A percentile compares a stretch with the other conserved stretches of the same genome.
phyloP scores from a whole-genome alignment of 768 basidiomycete species.

The Pisolithus sp. region DNA sequence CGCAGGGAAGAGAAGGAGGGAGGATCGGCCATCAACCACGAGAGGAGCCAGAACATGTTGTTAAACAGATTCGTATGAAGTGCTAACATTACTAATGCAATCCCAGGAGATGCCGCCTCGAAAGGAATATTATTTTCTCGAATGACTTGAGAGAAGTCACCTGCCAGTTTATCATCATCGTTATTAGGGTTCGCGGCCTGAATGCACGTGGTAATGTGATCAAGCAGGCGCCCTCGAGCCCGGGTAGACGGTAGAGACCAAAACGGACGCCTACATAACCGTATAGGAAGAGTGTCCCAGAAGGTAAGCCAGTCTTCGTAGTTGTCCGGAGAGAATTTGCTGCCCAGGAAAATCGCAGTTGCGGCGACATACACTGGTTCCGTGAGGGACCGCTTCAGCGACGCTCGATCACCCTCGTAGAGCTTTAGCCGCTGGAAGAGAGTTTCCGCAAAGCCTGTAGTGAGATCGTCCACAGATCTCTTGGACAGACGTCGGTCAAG shows the following conservation, averaged over 20 bases:
- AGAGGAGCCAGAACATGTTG: constrained; percentile 16
- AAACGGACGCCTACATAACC: constrained; percentile 11
- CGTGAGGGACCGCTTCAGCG: constrained; percentile 12
- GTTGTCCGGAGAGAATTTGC: constrained; percentile 13
- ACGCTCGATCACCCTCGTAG: not conserved
- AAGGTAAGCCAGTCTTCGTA: constrained; percentile 17
- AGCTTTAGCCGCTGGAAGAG: constrained; percentile 12
- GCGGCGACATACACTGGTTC: constrained; percentile 14
- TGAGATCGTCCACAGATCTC: constrained; percentile 9
- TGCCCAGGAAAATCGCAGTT: constrained; percentile 15
- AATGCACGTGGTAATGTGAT: constrained; percentile 8
- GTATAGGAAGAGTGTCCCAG: constrained; percentile 15
- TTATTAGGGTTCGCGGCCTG: constrained; percentile 5
- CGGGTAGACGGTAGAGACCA: constrained; percentile 9
- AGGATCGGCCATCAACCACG: constrained; percentile 36
- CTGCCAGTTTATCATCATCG: constrained; percentile 7
- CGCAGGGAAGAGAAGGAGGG: constrained; percentile 38
- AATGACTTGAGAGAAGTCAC: constrained; percentile 13
- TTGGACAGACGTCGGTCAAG: constrained; percentile 15
- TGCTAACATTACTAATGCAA: constrained; percentile 17
- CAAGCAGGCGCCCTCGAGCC: constrained; percentile 10
- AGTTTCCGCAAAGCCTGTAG: constrained; percentile 6
- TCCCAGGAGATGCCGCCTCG: constrained; percentile 13
- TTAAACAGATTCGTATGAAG: constrained; percentile 17
- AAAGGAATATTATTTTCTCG: constrained; percentile 11